A percentile compares a stretch with the other conserved stretches of the same genome.
phyloP scores from a whole-genome alignment of 2,329 filamentous ascomycete genomes.

The Apiospora arundinis region DNA sequence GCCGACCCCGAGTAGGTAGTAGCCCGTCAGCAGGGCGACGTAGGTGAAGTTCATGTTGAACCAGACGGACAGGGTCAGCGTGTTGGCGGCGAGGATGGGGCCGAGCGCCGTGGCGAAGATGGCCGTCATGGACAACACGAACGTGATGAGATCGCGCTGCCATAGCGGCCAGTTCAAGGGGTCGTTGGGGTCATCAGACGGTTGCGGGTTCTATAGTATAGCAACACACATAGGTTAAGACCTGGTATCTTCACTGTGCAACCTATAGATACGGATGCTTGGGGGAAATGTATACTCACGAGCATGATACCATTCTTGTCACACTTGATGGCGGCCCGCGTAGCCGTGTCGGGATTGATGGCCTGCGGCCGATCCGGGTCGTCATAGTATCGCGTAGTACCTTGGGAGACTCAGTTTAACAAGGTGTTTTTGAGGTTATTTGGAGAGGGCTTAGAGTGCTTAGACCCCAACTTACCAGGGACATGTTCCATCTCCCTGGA shows the following conservation, averaged over 20 bases:
- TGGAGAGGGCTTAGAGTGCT: not conserved
- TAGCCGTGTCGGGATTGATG: slow-evolving; percentile 44
- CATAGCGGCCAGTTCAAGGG: slow-evolving; percentile 86
- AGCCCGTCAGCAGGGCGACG: slow-evolving; percentile 84
- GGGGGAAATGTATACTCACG: slow-evolving; percentile 49
- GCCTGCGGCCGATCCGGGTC: slow-evolving; percentile 57
- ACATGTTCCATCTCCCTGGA: slow-evolving; percentile 71
- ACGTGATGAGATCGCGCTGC: slow-evolving; percentile 81
- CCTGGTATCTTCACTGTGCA: slow-evolving; percentile 1
- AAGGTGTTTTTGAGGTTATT: not conserved
- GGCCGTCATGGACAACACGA: slow-evolving; percentile 78
- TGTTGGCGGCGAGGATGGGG: slow-evolving; percentile 88
- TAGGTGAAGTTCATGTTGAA: slow-evolving; percentile 73
- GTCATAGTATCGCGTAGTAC: slow-evolving; percentile 70
- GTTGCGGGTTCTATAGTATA: slow-evolving; percentile 69
- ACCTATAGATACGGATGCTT: not conserved
- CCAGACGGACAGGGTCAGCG: slow-evolving; percentile 74
- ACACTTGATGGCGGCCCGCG: slow-evolving; percentile 68
- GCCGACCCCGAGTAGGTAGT: slow-evolving; percentile 84
- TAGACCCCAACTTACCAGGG: slow-evolving; percentile 69
- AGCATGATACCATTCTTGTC: slow-evolving; percentile 80
- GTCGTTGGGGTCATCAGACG: slow-evolving; percentile 89
- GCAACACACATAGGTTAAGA: not conserved
- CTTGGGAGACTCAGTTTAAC: slow-evolving; percentile 39
- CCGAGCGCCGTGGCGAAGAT: slow-evolving; percentile 86